Conservation (phyloP, 1,284 basidiomycete species). For the Thecaphora thlaspeos region DNA sequence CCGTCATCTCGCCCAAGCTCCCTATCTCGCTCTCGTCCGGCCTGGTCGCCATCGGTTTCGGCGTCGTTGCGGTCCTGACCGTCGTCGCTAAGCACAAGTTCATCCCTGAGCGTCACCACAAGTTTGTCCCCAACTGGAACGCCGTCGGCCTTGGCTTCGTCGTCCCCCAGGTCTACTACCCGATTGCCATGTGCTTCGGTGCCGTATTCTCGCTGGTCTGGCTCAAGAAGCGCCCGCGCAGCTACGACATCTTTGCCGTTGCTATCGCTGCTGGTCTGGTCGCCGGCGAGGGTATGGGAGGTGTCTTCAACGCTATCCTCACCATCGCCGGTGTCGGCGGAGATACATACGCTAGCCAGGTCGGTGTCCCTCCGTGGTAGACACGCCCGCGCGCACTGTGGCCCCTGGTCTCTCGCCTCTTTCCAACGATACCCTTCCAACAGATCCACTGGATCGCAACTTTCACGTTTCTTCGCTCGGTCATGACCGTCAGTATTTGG, state of each 20-base stretch:
- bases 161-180: conserved; percentile 56
- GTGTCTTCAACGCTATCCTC: conserved; percentile 66
- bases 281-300: conserved; percentile 70
- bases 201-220: conserved; percentile 60
- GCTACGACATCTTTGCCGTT: conserved; percentile 65
- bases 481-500: too few relatives aligned
- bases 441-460: too few relatives aligned
- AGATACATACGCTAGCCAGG: conserved; percentile 18
- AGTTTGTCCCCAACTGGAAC: conserved; percentile 69
- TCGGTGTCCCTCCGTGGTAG: conserved; percentile 44
- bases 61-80: conserved; percentile 62
- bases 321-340: conserved; percentile 42
- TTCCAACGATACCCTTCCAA: neutral
- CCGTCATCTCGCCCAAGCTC: conserved; percentile 59
- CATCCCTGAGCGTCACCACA: conserved; percentile 65
- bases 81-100: conserved; percentile 64
- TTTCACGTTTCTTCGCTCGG: too few relatives aligned
- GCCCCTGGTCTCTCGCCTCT: neutral
- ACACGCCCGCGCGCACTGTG: neutral
- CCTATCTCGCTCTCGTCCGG: conserved; percentile 57
- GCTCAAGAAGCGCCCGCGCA: conserved; percentile 61
- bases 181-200: conserved; percentile 52
- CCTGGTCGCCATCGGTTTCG: conserved; percentile 67
- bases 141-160: conserved; percentile 67
- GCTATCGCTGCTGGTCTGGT: conserved; percentile 67